A percentile compares a stretch with the other conserved stretches of the same genome.
These are phyloP conservation scores for Filosporella fistucella DNA, from an alignment of 495 filamentous ascomycete species.

Conservation along the genomic window DNA sequence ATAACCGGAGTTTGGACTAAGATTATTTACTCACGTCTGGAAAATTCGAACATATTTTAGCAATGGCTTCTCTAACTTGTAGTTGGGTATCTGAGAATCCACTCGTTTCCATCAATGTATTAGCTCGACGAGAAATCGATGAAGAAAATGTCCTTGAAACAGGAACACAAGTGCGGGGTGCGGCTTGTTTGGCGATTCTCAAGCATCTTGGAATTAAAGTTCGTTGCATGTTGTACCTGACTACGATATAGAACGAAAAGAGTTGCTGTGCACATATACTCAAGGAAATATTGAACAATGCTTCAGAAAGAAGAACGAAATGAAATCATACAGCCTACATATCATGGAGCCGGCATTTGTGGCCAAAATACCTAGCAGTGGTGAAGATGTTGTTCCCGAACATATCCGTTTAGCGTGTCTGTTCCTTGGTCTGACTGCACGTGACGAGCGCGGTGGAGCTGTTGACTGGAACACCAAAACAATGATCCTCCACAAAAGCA, in stretches of 20 bases:
- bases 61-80: slow-evolving; percentile 65
- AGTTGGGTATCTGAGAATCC: slow-evolving; percentile 70
- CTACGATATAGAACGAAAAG: no score
- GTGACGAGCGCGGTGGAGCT: not conserved
- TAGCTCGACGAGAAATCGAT: slow-evolving; percentile 8
- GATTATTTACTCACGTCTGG: slow-evolving; percentile 30
- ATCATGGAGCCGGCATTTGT: no score
- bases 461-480: slow-evolving; percentile 25
- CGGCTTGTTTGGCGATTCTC: not conserved
- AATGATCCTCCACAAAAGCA: slow-evolving; percentile 13
- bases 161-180: not conserved
- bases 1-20: not conserved
- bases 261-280: no score
- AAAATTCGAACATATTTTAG: slow-evolving; percentile 61
- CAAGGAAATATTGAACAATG: no score
- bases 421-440: not conserved
- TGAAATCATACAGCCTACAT: no score
- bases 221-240: slow-evolving; percentile 5
- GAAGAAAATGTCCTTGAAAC: slow-evolving; percentile 9
- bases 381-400: slow-evolving; percentile 12
- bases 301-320: not conserved
- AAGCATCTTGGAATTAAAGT: slow-evolving; percentile 6
- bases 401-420: no score
- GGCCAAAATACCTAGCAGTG: no score
- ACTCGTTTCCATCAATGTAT: slow-evolving; percentile 61